A percentile compares a stretch with the other conserved stretches of the same genome.
Conservation (phyloP, 768 basidiomycete species). For the Lactarius deliciosus region DNA sequence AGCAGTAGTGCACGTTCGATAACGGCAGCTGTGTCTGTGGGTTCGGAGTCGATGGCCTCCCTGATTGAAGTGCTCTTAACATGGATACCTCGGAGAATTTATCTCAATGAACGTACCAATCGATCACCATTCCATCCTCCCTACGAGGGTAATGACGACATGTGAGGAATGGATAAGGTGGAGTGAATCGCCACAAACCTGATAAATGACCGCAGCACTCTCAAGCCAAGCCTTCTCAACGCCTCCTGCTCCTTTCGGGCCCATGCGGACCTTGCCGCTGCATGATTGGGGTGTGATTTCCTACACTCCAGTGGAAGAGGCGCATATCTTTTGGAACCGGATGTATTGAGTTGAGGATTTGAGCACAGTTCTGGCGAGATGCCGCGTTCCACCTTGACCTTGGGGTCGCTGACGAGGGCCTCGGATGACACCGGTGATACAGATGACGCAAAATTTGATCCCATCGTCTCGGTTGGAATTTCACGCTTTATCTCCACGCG, state of each 20-base stretch:
- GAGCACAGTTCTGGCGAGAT: conserved; percentile 19
- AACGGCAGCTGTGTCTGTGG: conserved; percentile 8
- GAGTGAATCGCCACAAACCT: conserved; percentile 19
- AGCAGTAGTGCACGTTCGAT: conserved; percentile 18
- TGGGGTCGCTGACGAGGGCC: conserved; percentile 16
- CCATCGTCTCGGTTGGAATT: background rate
- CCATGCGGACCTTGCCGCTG: conserved; percentile 23
- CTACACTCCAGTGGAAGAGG: conserved; percentile 25
- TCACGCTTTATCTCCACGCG: background rate
- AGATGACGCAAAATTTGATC: background rate
- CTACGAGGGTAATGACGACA: background rate
- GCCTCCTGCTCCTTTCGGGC: conserved; percentile 18
- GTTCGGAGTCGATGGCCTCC: conserved; percentile 9
- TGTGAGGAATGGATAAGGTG: background rate
- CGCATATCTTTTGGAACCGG: conserved; percentile 25
- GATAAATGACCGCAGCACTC: conserved; percentile 22
- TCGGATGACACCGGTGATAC: conserved; percentile 12
- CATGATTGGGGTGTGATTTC: conserved; percentile 15
- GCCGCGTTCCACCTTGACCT: conserved; percentile 25
- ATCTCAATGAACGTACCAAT: conserved; percentile 20
- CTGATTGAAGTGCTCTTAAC: conserved; percentile 6
- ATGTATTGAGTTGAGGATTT: conserved; percentile 10
- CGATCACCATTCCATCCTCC: conserved; percentile 32
- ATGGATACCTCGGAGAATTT: background rate
- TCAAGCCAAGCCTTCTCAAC: conserved; percentile 21